Evolutionary conservation across 2,329 filamentous ascomycete genomes (phyloP), one percentile per base, ranked within the genome.

Genomic region (Colletotrichum chrysophilum): DNA sequence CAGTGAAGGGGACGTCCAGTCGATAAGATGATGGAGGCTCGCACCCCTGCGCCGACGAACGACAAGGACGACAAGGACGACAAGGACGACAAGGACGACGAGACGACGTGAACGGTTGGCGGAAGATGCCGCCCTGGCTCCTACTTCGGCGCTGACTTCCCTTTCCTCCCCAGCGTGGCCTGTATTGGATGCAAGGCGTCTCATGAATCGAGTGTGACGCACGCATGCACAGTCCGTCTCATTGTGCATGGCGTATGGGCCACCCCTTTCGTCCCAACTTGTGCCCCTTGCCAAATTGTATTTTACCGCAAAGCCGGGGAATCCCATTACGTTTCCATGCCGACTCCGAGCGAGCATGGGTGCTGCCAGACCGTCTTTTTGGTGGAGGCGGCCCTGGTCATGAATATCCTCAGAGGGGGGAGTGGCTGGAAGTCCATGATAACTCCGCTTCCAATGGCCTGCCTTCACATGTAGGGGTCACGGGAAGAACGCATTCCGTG

Each of bases 81-180:
- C 70, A 24, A 24, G 21, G 21, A 72, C 55, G 58, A 75, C 62
- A 72, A n/a, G 30, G 24, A 62, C 56, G 32, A 73, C 70, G 14
- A 75, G 73, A 75, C 73, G 69, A 75, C 62, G 62, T 65, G 73
- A 75, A 73, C 73, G 62, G 56, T 67, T 38, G 56, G 70, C 64
- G 69, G 69, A 68, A 68, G 26, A 73, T 65, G 32, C 69, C 34
- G 62, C 68, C 61, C 26, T 61, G 55, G n/a, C 38, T 21, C 14
- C 55, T 38, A 32, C n/a, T 55, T 36, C 72, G 72, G 72, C 55
- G 28, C 24, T 60, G 36, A 71, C 72, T 71, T 61, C n/a, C 72
- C 38, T 67, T 65, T 62, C 32, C 55, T 71, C 60, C 13, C 60
- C n/a, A 28, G 28, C 32, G 32, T 28, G 14, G 66, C 34, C 48